Evolutionary conservation across 768 basidiomycete species (phyloP), one percentile per base, ranked within the genome.

Genomic region (Trichaptum fuscoviolaceum): DNA sequence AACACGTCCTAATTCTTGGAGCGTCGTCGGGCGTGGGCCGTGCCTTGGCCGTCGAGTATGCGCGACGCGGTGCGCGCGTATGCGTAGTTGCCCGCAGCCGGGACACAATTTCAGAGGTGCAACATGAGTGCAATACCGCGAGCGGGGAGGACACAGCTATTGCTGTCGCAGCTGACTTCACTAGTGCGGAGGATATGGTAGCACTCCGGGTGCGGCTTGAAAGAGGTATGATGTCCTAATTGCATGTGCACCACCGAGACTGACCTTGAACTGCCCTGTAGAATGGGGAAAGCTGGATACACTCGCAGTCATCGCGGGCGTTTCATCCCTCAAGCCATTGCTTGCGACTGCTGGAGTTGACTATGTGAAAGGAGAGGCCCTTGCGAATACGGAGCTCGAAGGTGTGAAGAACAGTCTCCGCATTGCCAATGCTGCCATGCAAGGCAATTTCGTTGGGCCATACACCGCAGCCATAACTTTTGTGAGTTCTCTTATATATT

Each of bases 261-360:
- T 35, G 6, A 26, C 17, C 25, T 23, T 35, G 58, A 58, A 25
- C 34, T 58, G 57, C 27, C 15, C 17, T 66, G 1, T 68, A 96
- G 95, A 81, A 69, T 95, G 93, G 93, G 79, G 77, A 1, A 92
- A 93, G 18, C 70, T 96, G 1, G 95, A 96, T 75, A 96, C 95
- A 0, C 73, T 96, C 6, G 78, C 94, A 34, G 85, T 96, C 36
- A 83, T 85, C 35, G 93, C 94, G 2, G 95, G 95, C 3, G 91
- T 95, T 0, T 92, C 92, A 0, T 88, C 93, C 12, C 80, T 95
- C 2, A 86, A 84, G 64, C 90, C 94, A 0, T 78, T 96, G 26
- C 80, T 95, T 75, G 83, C 85, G 1, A 76, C 93, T 10, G 89
- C 91, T 18, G 90, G 88, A 1, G 78, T 85, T 0, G 77, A 83